These are phyloP conservation scores for Ceratobasidium sp. DNA, from an alignment of 1,284 basidiomycete species.

Conservation along the genomic window DNA sequence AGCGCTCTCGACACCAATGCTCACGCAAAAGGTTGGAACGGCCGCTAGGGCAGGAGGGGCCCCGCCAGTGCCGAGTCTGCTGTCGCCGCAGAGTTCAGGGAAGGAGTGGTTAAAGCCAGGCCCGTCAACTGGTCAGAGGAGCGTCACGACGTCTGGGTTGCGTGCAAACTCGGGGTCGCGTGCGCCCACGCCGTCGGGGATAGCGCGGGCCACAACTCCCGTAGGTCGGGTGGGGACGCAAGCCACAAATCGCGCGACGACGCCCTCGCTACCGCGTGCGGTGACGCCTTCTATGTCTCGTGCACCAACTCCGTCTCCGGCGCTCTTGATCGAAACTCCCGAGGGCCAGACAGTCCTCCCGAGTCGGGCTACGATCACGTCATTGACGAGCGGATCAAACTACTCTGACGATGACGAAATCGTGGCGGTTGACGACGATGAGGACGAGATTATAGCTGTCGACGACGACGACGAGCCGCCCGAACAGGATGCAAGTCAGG, in stretches of 20 bases:
- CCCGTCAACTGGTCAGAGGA: slow-evolving; percentile 21
- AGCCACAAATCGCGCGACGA: not conserved
- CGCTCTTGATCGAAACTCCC: slow-evolving; percentile 27
- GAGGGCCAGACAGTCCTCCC: slow-evolving; percentile 38
- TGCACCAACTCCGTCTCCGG: slow-evolving; percentile 36
- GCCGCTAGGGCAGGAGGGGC: not conserved
- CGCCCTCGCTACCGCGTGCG: slow-evolving; percentile 31
- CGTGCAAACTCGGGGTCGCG: not conserved
- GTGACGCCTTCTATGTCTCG: slow-evolving; percentile 30
- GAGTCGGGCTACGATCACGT: slow-evolving; percentile 24
- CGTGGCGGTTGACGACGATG: slow-evolving; percentile 50
- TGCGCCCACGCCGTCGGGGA: slow-evolving; percentile 9
- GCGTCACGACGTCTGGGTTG: not conserved
- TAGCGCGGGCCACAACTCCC: slow-evolving; percentile 4
- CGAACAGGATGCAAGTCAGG: slow-evolving; percentile 53
- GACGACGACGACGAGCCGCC: slow-evolving; percentile 55
- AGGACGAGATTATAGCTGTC: slow-evolving; percentile 55
- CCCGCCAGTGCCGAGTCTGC: not conserved
- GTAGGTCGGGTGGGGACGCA: not conserved
- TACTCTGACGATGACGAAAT: slow-evolving; percentile 45
- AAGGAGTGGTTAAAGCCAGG: slow-evolving; percentile 6
- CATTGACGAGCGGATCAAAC: slow-evolving; percentile 36
- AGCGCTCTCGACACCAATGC: slow-evolving; percentile 34
- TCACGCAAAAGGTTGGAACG: slow-evolving; percentile 39
- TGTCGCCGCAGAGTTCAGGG: not conserved